Base-by-base conservation (phyloP, 2,329 filamentous ascomycete genomes). In the Zopfia rhizophila region DNA sequence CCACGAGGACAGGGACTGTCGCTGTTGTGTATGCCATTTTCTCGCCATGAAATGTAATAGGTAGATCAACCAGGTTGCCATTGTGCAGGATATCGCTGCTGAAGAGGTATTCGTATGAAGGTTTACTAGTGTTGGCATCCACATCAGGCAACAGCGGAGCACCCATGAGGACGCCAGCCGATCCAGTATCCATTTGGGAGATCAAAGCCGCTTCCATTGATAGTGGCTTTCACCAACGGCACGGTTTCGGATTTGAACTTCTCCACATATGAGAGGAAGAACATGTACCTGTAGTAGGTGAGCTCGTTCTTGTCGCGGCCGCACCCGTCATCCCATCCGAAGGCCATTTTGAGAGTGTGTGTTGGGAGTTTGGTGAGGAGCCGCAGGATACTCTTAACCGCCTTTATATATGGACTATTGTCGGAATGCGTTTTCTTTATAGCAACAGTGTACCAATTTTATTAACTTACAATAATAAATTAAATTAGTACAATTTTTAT, bases 61-160 rank as follows among this genome's bases (percentile, higher is more conserved):
- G 11, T 12, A 38, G 23, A 13, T 11, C 11, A 13, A 38, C 23
- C 7, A 38, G 21, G 17, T 16, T 13, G 6, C 36, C 36, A 24
- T n/a, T 28, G 21, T 38, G 28, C 21, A 38, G 36, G 22, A 38
- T 5, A 12, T 28, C n/a, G 24, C 36, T 38, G 23, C 36, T 38
- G 4, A 24, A 13, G 13, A 38, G 36, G 18, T 38, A 38, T 5
- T 25, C 12, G 21, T 28, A 18, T 3, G 22, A 21, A 14, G 36
- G 19, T 5, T 21, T 21, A 7, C 14, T 14, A 24, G 21, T 24
- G 7, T 21, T 38, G 13, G 24, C 17, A 18, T 38, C 14, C 5
- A 38, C 21, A 18, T 27, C 8, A 12, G 36, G 36, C n/a, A 38
- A 24, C 13, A 13, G 13, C 3, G 36, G 36, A n/a, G 21, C 21